Evolutionary conservation across 2,329 filamentous ascomycete species (phyloP).

Genomic region (Hirsutella thompsonii): DNA sequence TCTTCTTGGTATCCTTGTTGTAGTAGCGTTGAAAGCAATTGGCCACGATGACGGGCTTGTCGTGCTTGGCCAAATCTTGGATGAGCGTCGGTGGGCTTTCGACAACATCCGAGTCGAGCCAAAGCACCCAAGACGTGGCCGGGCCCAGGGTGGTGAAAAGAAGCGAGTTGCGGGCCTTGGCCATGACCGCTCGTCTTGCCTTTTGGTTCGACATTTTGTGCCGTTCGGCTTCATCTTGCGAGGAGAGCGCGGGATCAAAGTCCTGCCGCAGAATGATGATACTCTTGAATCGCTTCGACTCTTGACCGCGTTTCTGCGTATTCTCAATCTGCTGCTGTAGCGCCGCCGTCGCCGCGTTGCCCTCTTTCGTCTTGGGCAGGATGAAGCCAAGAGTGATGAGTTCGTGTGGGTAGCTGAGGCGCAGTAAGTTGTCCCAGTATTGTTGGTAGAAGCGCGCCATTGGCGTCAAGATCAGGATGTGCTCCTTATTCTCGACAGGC

Average conservation of each 20-base stretch:
- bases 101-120: constrained; percentile 86
- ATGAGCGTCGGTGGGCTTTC: constrained; percentile 78
- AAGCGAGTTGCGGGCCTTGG: constrained; percentile 82
- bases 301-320: constrained; percentile 65
- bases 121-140: constrained; percentile 87
- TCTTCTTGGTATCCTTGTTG: constrained; percentile 53
- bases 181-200: constrained; percentile 75
- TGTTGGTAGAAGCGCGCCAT: constrained; percentile 85
- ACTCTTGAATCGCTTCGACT: constrained; percentile 76
- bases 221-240: constrained; percentile 76
- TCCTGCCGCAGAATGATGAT: constrained; percentile 93
- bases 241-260: constrained; percentile 68
- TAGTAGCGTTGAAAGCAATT: constrained; percentile 89
- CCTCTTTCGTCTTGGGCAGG: constrained; percentile 83
- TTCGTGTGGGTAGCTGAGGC: constrained; percentile 80
- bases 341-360: constrained; percentile 71
- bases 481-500: constrained; percentile 69
- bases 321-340: constrained; percentile 76
- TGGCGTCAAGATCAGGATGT: constrained; percentile 82
- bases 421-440: constrained; percentile 90
- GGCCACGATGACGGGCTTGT: constrained; percentile 84
- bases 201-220: constrained; percentile 92
- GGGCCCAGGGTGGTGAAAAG: constrained; percentile 92
- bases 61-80: constrained; percentile 76
- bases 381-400: constrained; percentile 94